Percentiles rank a stretch among this genome's conserved stretches.
Conservation (phyloP, 1,284 basidiomycete genomes). For the Cutaneotrichosporon mucoides region DNA sequence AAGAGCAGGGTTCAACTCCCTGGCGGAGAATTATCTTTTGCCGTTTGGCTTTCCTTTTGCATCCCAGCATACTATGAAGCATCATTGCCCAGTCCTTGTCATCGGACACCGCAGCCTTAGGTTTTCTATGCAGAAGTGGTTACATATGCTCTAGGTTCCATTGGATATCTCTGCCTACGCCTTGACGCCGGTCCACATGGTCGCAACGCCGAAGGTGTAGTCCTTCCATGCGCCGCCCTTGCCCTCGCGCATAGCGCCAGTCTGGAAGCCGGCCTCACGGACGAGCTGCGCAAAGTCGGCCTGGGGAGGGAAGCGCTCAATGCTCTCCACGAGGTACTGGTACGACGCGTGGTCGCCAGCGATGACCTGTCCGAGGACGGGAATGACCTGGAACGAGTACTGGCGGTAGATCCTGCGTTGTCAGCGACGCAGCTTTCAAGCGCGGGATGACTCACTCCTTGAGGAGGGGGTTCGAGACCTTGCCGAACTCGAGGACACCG, state of each 20-base stretch:
- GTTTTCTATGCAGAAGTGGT: background rate
- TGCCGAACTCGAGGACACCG: constrained; percentile 95
- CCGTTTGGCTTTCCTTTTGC: too few relatives aligned
- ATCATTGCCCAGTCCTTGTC: too few relatives aligned
- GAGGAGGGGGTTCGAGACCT: constrained; percentile 82
- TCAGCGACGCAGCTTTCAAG: background rate
- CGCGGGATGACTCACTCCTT: constrained; percentile 62
- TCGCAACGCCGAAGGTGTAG: constrained; percentile 79
- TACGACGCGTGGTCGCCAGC: constrained; percentile 93
- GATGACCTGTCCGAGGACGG: constrained; percentile 89
- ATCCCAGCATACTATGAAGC: too few relatives aligned
- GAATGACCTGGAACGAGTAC: constrained; percentile 96
- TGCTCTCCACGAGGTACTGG: constrained; percentile 97
- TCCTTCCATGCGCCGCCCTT: constrained; percentile 86
- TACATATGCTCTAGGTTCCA: background rate
- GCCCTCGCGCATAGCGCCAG: constrained; percentile 63
- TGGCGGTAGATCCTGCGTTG: constrained; percentile 75
- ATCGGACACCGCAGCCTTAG: too few relatives aligned
- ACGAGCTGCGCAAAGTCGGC: constrained; percentile 76
- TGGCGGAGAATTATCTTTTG: too few relatives aligned
- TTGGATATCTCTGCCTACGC: background rate
- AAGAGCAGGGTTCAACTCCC: too few relatives aligned
- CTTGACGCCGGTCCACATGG: constrained; percentile 81
- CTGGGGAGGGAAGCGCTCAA: constrained; percentile 89
- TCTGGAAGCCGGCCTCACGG: constrained; percentile 71